Evolutionary conservation across 176 grass and related monocot species (phyloP).

Genomic region (Hordeum marinum): DNA sequence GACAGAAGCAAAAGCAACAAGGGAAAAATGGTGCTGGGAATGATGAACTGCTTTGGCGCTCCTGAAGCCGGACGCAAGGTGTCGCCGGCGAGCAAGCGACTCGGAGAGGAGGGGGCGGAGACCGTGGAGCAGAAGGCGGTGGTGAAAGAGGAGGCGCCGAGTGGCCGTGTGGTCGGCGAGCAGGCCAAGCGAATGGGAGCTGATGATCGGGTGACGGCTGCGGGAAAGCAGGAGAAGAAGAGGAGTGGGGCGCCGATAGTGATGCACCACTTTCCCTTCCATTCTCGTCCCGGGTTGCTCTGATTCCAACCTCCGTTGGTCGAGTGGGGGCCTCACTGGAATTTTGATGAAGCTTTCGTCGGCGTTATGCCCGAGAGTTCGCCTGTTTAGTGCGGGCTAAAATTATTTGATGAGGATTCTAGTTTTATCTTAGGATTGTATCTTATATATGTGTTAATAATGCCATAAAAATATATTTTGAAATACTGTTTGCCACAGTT

Average conservation of each 20-base stretch:
- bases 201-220: neutral
- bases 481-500: neutral
- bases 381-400: neutral
- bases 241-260: neutral
- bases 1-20: neutral
- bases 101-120: neutral
- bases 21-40: neutral
- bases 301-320: neutral
- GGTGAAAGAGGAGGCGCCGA: neutral
- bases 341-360: neutral
- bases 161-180: neutral
- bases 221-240: neutral
- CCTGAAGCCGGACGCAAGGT: neutral
- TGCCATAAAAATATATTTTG: neutral
- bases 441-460: no score
- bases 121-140: neutral
- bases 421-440: neutral
- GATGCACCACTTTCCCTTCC: neutral
- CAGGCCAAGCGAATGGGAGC: neutral
- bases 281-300: neutral
- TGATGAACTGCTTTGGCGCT: neutral
- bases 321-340: neutral
- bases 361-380: neutral
- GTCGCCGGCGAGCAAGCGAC: neutral
- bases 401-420: neutral